Evolutionary conservation across 2,329 filamentous ascomycete genomes (phyloP), one percentile per base, ranked within the genome.

Genomic region (Blastomyces gilchristii): DNA sequence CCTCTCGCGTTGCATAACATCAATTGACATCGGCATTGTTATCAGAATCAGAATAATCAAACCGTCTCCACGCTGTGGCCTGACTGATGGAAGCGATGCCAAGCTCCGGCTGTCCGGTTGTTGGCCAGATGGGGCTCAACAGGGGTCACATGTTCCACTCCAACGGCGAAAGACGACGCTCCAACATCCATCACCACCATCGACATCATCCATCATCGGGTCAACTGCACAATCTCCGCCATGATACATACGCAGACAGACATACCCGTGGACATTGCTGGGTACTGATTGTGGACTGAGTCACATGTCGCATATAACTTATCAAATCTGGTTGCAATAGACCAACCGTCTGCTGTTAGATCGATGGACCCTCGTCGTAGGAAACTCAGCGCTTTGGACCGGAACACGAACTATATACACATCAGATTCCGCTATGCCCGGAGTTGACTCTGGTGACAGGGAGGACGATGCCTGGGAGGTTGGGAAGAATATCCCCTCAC

Each of bases 321-420:
- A 31, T 39, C 37, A 39, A 39, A 39, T 60, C 43, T 22, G 59
- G 34, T 49, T 54, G 0, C 47, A 22, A 53, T 41, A 25, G 28
- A 18, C 34, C 14, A 41, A 25, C 59, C 25, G 2, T n/a, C 31
- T 16, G 1, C 18, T 28, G 28, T 41, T 25, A 28, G 25, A 34
- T 59, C 31, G n/a, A 61, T 61, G 59, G 59, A 53, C 37, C 58
- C 49, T 49, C 37, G 39, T 54, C 59, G 59, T 49, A 28, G 25
- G 4, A 53, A 28, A 3, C 37, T 34, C 39, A 53, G 47, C 59
- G 34, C 16, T 49, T 53, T n/a, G 47, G 34, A 60, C 25, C 16
- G 11, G 58, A 37, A 47, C 57, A 47, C 43, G 14, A 49, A 49
- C 6, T 34, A 11, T 39, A 47, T 28, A 37, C 31, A 39, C 31